phyloP scores from a whole-genome alignment of 2,329 filamentous ascomycete genomes.

The Fusarium longipes region DNA sequence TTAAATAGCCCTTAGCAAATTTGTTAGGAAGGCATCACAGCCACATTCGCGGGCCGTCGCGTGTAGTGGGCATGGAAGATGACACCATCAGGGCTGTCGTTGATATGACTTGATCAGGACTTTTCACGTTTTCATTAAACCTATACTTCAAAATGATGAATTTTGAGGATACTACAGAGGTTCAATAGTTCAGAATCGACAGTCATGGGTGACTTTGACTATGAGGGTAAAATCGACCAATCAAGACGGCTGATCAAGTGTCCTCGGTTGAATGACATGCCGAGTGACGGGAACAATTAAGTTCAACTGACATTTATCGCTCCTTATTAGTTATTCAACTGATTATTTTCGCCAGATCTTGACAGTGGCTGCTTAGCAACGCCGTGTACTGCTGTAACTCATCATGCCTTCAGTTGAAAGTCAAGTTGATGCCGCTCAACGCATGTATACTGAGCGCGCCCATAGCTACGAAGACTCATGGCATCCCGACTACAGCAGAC shows the following conservation, averaged over 20 bases:
- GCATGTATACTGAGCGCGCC: conserved; percentile 50
- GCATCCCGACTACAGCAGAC: conserved; percentile 48
- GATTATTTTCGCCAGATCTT: too few species aligned
- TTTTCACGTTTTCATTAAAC: not conserved
- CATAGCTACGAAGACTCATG: conserved; percentile 50
- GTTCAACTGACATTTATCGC: not conserved
- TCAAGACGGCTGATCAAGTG: not conserved
- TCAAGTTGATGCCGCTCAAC: conserved; percentile 37
- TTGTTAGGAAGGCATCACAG: conserved; percentile 7
- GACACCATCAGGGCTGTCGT: conserved; percentile 1
- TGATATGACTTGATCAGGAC: not conserved
- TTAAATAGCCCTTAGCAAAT: not conserved
- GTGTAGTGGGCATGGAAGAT: conserved; percentile 11
- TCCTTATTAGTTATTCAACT: not conserved
- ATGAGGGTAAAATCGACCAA: conserved; percentile 1
- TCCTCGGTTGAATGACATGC: conserved; percentile 5
- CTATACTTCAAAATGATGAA: not conserved
- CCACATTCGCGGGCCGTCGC: conserved; percentile 26
- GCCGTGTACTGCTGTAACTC: not conserved
- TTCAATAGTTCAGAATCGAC: not conserved
- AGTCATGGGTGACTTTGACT: not conserved
- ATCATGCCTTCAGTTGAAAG: conserved; percentile 17
- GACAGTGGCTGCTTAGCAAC: not conserved
- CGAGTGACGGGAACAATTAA: not conserved
- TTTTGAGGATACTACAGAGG: not conserved